Evolutionary conservation across 2,329 filamentous ascomycete genomes (phyloP).

Genomic region (Paraconiothyrium sp.): DNA sequence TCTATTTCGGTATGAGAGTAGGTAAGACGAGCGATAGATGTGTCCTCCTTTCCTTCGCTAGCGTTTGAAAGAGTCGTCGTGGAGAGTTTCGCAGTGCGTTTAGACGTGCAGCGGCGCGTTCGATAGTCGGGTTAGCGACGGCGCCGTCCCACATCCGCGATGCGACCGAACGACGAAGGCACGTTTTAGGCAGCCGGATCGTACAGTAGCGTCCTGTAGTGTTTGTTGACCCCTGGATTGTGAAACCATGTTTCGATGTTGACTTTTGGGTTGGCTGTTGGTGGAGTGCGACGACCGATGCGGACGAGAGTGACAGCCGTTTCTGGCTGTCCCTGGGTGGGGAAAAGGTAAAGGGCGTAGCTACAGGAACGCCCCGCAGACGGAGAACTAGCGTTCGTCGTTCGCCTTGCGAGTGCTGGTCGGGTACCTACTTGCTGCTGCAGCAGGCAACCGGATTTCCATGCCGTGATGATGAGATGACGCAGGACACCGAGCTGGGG

Average conservation of each 20-base stretch:
- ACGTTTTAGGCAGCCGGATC: slow-evolving; percentile 24
- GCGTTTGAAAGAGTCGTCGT: background rate
- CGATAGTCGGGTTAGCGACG: slow-evolving; percentile 24
- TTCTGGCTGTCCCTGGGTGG: slow-evolving; percentile 1
- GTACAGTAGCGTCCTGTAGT: slow-evolving; percentile 19
- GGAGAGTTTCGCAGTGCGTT: slow-evolving; percentile 7
- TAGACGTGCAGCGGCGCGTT: slow-evolving; percentile 31
- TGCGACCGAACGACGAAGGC: slow-evolving; percentile 21
- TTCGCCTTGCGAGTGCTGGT: slow-evolving; percentile 17
- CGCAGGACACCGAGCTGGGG: slow-evolving; percentile 22
- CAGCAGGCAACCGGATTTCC: background rate
- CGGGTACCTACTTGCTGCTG: slow-evolving; percentile 9
- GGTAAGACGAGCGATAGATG: slow-evolving; percentile 2
- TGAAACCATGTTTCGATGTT: slow-evolving; percentile 14
- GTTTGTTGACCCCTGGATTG: slow-evolving; percentile 18
- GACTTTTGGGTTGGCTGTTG: background rate
- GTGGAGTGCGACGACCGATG: background rate
- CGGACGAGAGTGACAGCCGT: slow-evolving; percentile 4
- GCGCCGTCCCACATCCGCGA: slow-evolving; percentile 17
- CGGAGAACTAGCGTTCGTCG: slow-evolving; percentile 22
- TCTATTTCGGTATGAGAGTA: slow-evolving; percentile 13
- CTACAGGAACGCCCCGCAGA: slow-evolving; percentile 15
- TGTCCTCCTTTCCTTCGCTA: background rate
- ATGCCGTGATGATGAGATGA: slow-evolving; percentile 16
- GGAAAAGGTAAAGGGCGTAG: slow-evolving; percentile 15